Evolutionary conservation across 345 rosid species (phyloP).

Genomic region (Salix koriyanagi): DNA sequence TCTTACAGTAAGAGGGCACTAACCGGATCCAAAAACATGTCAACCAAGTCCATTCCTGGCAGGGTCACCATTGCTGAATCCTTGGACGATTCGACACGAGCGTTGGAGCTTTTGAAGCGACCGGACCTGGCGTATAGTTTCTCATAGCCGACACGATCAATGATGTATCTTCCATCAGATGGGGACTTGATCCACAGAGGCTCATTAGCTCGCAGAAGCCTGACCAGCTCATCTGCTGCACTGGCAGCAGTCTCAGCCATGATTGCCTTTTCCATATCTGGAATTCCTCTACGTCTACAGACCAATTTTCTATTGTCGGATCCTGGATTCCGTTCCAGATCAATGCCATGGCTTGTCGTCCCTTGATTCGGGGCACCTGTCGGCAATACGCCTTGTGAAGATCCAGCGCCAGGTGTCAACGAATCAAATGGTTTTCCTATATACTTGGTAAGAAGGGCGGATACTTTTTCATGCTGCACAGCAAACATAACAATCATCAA

Average conservation of each 20-base stretch:
- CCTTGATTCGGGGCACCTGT: conserved; percentile 1
- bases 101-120: conserved; percentile 31
- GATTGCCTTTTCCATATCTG: conserved; percentile 32
- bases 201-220: conserved; percentile 36
- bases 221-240: conserved; percentile 55
- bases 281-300: conserved; percentile 5
- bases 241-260: conserved; percentile 40
- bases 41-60: conserved; percentile 37
- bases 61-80: conserved; percentile 36
- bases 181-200: conserved; percentile 52
- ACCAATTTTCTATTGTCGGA: not conserved
- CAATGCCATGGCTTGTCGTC: not conserved
- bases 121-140: conserved; percentile 24
- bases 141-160: conserved; percentile 40
- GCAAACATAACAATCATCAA: not conserved
- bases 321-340: conserved; percentile 8
- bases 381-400: conserved; percentile 5
- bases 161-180: conserved; percentile 27
- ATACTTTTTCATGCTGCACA: conserved; percentile 42
- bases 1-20: not conserved
- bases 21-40: conserved; percentile 54
- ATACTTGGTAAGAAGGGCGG: conserved; percentile 31
- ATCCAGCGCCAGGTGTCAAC: not conserved
- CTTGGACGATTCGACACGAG: conserved; percentile 65
- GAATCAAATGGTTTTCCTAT: conserved; percentile 30